phyloP scores from a whole-genome alignment of 208 protist species.

The Leishmania guyanensis region DNA sequence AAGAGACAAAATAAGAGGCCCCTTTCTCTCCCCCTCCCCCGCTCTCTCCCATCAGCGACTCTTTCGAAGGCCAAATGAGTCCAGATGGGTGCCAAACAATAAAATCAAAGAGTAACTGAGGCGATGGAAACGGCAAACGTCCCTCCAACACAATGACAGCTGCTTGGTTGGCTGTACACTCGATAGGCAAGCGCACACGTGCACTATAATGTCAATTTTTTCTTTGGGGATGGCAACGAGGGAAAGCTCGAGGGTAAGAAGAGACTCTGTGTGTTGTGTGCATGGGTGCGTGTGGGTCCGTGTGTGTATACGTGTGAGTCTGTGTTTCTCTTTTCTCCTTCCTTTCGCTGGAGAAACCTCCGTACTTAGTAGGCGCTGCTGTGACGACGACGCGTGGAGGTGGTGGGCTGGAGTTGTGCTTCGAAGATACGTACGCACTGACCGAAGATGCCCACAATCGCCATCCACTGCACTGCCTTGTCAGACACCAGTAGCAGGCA shows the following conservation, averaged over 20 bases:
- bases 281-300: not conserved
- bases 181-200: not conserved
- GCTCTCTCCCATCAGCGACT: not conserved
- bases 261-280: not conserved
- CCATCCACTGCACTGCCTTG: constrained; percentile 71
- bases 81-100: not conserved
- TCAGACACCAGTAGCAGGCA: constrained; percentile 49
- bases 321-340: not conserved
- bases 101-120: not conserved
- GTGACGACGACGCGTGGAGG: constrained; percentile 19
- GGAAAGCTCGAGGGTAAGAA: not conserved
- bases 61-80: not conserved
- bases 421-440: constrained; percentile 59
- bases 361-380: not conserved
- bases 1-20: not conserved
- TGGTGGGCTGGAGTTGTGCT: constrained; percentile 26
- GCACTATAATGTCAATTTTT: not conserved
- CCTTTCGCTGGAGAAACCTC: not conserved
- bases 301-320: not conserved
- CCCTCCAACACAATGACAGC: not conserved
- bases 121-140: not conserved
- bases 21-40: not conserved
- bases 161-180: not conserved
- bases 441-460: constrained; percentile 55
- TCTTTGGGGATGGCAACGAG: not conserved